phyloP scores from a whole-genome alignment of 108 stramenopile genomes.

The Nitzschia sp. region DNA sequence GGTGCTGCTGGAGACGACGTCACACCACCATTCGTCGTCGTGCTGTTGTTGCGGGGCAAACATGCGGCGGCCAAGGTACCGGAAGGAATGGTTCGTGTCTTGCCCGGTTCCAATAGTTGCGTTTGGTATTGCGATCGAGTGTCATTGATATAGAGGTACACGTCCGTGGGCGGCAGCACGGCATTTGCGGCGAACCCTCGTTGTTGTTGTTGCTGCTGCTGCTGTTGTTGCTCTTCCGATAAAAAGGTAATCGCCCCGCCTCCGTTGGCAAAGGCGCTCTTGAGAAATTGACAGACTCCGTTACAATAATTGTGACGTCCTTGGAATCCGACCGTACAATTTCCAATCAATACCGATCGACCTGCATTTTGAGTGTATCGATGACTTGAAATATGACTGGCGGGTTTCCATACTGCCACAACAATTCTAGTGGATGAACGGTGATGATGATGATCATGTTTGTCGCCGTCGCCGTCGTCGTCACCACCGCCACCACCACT shows the following conservation, averaged over 20 bases:
- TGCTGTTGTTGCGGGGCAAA: background rate
- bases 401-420: constrained; percentile 1
- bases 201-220: background rate
- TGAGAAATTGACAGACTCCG: constrained; percentile 52
- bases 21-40: too few species aligned
- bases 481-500: too few species aligned
- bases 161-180: background rate
- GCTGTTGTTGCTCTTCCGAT: background rate
- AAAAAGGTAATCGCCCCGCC: constrained; percentile 13
- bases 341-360: constrained; percentile 39
- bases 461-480: background rate
- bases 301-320: constrained; percentile 47
- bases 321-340: constrained; percentile 40
- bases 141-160: background rate
- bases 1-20: too few species aligned
- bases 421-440: too few species aligned
- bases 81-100: background rate
- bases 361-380: background rate
- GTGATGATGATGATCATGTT: too few species aligned
- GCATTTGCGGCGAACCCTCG: too few species aligned
- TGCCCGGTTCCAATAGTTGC: background rate
- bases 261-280: constrained; percentile 12
- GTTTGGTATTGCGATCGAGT: constrained; percentile 5
- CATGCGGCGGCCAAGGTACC: background rate
- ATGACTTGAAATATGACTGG: background rate